Evolutionary conservation across 2,329 filamentous ascomycete genomes (phyloP).

Genomic region (Pseudocercospora cruenta): DNA sequence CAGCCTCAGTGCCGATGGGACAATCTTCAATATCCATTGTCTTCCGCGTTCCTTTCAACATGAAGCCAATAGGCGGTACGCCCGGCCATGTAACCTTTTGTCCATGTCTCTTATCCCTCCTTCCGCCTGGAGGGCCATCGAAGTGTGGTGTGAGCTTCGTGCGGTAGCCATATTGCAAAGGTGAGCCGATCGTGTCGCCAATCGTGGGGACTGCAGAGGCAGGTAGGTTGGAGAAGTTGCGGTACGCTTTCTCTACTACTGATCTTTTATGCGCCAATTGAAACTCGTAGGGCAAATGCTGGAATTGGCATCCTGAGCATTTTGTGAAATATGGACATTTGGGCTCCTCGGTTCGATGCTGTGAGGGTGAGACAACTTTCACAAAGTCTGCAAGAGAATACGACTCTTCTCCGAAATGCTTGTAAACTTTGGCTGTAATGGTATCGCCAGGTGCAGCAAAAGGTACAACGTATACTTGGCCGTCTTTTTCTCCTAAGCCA

Average conservation of each 20-base stretch:
- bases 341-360: slow-evolving; percentile 74
- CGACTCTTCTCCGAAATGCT: slow-evolving; percentile 65
- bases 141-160: slow-evolving; percentile 98
- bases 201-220: slow-evolving; percentile 75
- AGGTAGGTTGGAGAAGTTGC: slow-evolving; percentile 83
- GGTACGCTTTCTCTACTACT: slow-evolving; percentile 88
- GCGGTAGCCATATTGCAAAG: slow-evolving; percentile 88
- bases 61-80: slow-evolving; percentile 85
- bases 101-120: slow-evolving; percentile 54
- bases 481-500: slow-evolving; percentile 73
- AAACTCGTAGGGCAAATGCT: slow-evolving; percentile 89
- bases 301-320: slow-evolving; percentile 94
- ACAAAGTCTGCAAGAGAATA: slow-evolving; percentile 84
- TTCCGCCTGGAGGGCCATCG: slow-evolving; percentile 68
- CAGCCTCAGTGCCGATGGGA: slow-evolving; percentile 86
- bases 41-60: slow-evolving; percentile 75
- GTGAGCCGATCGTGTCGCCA: slow-evolving; percentile 84
- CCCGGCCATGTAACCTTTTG: slow-evolving; percentile 61
- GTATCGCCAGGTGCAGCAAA: slow-evolving; percentile 86
- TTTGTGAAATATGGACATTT: slow-evolving; percentile 83
- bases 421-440: slow-evolving; percentile 76
- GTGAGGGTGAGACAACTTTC: slow-evolving; percentile 72
- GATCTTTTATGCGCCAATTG: slow-evolving; percentile 83
- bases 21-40: slow-evolving; percentile 97
- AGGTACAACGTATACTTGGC: slow-evolving; percentile 81